These are phyloP conservation scores for Cyberlindnera mississippiensis DNA, from an alignment of 805 yeast genomes.

Conservation along the genomic window DNA sequence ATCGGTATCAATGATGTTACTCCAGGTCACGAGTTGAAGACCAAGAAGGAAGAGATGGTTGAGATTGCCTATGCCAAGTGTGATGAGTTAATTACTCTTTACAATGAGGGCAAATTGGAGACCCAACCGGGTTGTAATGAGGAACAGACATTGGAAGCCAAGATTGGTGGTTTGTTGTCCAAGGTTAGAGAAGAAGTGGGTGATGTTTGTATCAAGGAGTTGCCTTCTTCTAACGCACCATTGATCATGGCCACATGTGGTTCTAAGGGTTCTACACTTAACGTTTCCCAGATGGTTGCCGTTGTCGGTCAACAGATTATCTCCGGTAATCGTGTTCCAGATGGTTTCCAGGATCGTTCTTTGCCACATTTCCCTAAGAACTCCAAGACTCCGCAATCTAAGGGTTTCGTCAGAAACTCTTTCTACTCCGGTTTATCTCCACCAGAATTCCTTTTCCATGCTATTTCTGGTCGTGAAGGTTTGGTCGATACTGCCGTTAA, in stretches of 20 bases:
- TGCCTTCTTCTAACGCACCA: conserved; percentile 90
- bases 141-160: conserved; percentile 96
- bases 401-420: conserved; percentile 96
- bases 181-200: conserved; percentile 99
- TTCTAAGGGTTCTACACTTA: conserved; percentile 95
- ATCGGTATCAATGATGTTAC: conserved; percentile 98
- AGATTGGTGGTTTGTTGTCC: conserved; percentile 92
- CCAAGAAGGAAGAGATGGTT: conserved; percentile 81
- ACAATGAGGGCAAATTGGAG: conserved; percentile 82
- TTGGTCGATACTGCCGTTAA: conserved; percentile 98
- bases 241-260: conserved; percentile 99
- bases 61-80: conserved; percentile 87
- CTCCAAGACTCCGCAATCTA: conserved; percentile 95
- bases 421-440: conserved; percentile 93
- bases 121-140: conserved; percentile 99
- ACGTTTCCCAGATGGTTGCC: conserved; percentile 99
- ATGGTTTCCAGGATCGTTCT: conserved; percentile 99
- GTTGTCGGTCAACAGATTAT: conserved; percentile 99
- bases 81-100: conserved; percentile 80
- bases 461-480: conserved; percentile 99
- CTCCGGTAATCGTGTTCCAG: conserved; percentile 98
- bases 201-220: conserved; percentile 90
- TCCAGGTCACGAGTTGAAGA: conserved; percentile 75
- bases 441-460: conserved; percentile 96
- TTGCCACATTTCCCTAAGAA: conserved; percentile 94